Conservation (phyloP, 352 stramenopile genomes). For the Vaucheria bursata region DNA sequence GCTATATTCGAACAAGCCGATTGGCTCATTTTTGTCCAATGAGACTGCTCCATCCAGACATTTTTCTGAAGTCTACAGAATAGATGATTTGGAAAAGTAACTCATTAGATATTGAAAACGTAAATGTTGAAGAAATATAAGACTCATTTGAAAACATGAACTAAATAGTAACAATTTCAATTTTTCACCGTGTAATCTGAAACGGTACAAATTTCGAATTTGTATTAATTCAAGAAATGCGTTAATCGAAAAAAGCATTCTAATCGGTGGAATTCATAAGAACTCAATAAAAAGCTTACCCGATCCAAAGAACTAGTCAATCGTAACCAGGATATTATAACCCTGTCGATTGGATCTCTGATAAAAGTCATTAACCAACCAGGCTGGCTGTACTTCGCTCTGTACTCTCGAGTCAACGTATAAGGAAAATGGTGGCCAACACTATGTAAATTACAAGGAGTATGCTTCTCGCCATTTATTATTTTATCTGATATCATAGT, state of each 20-base stretch:
- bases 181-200: no score
- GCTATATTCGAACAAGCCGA: no score
- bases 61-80: no score
- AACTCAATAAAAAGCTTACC: background rate
- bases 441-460: constrained; percentile 17
- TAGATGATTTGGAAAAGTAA: no score
- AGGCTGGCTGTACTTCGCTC: constrained; percentile 6
- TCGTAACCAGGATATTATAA: constrained; percentile 12
- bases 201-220: background rate
- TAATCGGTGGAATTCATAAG: background rate
- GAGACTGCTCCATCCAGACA: no score
- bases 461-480: background rate
- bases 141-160: no score
- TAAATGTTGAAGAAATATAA: no score
- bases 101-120: no score
- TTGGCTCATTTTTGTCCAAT: no score
- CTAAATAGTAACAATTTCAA: no score
- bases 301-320: background rate
- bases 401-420: constrained; percentile 31
- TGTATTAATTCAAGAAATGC: background rate
- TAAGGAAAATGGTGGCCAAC: constrained; percentile 41
- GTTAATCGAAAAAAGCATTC: no score
- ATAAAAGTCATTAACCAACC: constrained; percentile 38
- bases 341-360: constrained; percentile 36
- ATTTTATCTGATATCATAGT: background rate